Percentiles rank a stretch among this genome's conserved stretches.
These are phyloP conservation scores for Colletotrichum sp. DNA, from an alignment of 2,329 filamentous ascomycete species.

Conservation along the genomic window DNA sequence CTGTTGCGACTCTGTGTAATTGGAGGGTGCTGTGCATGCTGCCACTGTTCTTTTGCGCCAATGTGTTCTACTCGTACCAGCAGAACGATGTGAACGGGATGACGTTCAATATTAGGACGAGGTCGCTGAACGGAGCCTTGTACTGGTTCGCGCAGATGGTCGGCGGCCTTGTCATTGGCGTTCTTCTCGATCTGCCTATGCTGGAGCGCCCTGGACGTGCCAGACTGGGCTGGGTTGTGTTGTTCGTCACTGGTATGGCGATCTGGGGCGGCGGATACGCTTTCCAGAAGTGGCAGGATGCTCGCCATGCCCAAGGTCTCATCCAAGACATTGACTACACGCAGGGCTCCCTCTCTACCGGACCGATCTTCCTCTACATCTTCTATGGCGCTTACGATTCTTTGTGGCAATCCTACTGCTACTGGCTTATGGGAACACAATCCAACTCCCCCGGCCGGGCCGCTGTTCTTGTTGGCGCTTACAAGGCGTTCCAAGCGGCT, in stretches of 20 bases:
- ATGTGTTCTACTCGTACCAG: conserved; percentile 63
- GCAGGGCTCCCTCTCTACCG: conserved; percentile 54
- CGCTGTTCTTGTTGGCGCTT: conserved; percentile 50
- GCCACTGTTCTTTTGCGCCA: conserved; percentile 60
- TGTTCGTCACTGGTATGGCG: conserved; percentile 55
- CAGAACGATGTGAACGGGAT: conserved; percentile 60
- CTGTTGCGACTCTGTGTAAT: conserved; percentile 40
- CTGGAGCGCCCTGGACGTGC: conserved; percentile 51
- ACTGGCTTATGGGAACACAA: conserved; percentile 61
- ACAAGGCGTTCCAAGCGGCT: conserved; percentile 48
- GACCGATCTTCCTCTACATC: conserved; percentile 73
- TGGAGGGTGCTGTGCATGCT: conserved; percentile 54
- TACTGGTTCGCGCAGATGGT: conserved; percentile 64
- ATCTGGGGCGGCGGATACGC: conserved; percentile 67
- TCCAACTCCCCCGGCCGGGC: conserved; percentile 44
- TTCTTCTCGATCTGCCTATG: conserved; percentile 46
- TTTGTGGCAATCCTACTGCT: conserved; percentile 67
- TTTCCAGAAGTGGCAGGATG: conserved; percentile 65
- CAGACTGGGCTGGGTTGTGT: conserved; percentile 47
- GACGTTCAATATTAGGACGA: conserved; percentile 59
- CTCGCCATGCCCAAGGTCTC: conserved; percentile 38
- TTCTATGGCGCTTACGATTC: conserved; percentile 75
- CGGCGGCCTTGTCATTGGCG: conserved; percentile 53
- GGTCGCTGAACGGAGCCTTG: conserved; percentile 58
- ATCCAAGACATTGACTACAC: conserved; percentile 54